Evolutionary conservation across 1,284 basidiomycete genomes (phyloP).

Genomic region (Cryptococcus amylolentus): DNA sequence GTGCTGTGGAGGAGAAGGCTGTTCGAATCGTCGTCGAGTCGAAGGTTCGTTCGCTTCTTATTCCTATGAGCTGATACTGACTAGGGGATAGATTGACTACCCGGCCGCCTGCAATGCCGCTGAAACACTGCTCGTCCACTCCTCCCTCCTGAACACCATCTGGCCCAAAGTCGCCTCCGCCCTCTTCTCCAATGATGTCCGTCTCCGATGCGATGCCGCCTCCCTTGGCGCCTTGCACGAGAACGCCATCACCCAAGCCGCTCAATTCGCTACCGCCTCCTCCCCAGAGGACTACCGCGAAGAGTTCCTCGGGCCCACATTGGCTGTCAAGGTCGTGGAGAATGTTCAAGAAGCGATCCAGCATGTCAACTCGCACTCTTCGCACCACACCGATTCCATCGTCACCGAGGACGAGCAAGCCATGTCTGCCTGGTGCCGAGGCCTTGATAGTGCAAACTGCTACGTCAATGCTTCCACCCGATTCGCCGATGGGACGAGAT

Average conservation of each 20-base stretch:
- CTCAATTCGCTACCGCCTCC: slow-evolving; percentile 57
- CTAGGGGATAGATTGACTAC: slow-evolving; percentile 69
- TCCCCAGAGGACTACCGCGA: slow-evolving; percentile 68
- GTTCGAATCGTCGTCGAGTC: slow-evolving; percentile 80
- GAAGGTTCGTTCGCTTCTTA: slow-evolving; percentile 60
- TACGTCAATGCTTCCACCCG: slow-evolving; percentile 93
- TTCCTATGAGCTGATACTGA: background rate
- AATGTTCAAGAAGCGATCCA: slow-evolving; percentile 70
- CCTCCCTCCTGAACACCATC: slow-evolving; percentile 62
- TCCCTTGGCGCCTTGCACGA: slow-evolving; percentile 57
- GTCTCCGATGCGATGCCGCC: slow-evolving; percentile 70
- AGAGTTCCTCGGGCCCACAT: slow-evolving; percentile 80
- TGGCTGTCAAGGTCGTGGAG: slow-evolving; percentile 73
- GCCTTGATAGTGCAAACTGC: slow-evolving; percentile 87
- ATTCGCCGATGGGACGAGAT: slow-evolving; percentile 95
- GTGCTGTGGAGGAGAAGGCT: slow-evolving; percentile 73
- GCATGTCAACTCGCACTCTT: slow-evolving; percentile 90
- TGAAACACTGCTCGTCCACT: slow-evolving; percentile 86
- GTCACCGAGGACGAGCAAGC: slow-evolving; percentile 71
- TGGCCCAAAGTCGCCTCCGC: slow-evolving; percentile 77
- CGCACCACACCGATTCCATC: slow-evolving; percentile 93
- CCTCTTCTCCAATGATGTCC: slow-evolving; percentile 67
- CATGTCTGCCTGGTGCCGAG: slow-evolving; percentile 74
- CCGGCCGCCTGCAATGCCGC: slow-evolving; percentile 93
- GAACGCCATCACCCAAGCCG: slow-evolving; percentile 43